Conservation (phyloP, 768 basidiomycete genomes). For the Boletus edulis region DNA sequence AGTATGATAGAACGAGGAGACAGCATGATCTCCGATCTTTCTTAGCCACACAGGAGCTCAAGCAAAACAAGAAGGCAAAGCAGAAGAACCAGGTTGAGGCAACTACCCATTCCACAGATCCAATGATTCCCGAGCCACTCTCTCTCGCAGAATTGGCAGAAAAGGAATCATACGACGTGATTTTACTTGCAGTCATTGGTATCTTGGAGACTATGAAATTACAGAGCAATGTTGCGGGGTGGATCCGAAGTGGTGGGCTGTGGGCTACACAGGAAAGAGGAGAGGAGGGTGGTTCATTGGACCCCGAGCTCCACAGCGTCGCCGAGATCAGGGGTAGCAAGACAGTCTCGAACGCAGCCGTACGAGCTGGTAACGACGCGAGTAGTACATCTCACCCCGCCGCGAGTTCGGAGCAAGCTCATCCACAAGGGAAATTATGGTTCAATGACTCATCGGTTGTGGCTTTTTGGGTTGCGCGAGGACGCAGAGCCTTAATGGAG, state of each 20-base stretch:
- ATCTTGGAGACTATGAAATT: slow-evolving; percentile 56
- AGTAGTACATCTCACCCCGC: slow-evolving; percentile 9
- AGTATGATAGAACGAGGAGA: slow-evolving; percentile 54
- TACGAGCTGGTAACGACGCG: slow-evolving; percentile 15
- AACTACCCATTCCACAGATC: neutral
- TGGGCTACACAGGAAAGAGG: slow-evolving; percentile 14
- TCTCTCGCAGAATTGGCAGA: neutral
- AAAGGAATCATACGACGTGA: slow-evolving; percentile 44
- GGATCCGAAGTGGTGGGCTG: slow-evolving; percentile 61
- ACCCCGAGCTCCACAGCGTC: neutral
- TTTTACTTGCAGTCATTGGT: slow-evolving; percentile 61
- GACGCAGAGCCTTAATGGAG: slow-evolving; percentile 45
- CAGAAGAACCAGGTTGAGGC: neutral
- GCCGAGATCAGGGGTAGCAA: neutral
- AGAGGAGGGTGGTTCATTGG: neutral
- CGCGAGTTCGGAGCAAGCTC: slow-evolving; percentile 3
- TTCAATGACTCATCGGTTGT: slow-evolving; percentile 46
- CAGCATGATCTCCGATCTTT: slow-evolving; percentile 35
- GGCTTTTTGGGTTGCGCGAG: slow-evolving; percentile 50
- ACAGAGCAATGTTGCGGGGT: slow-evolving; percentile 64
- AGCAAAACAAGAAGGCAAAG: slow-evolving; percentile 7
- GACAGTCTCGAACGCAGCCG: neutral
- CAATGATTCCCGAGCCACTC: neutral
- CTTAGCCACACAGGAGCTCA: slow-evolving; percentile 13
- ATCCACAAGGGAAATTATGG: slow-evolving; percentile 40